Evolutionary conservation across 441 rosid genomes (phyloP).

Genomic region (Heliophila coronopifolia): DNA sequence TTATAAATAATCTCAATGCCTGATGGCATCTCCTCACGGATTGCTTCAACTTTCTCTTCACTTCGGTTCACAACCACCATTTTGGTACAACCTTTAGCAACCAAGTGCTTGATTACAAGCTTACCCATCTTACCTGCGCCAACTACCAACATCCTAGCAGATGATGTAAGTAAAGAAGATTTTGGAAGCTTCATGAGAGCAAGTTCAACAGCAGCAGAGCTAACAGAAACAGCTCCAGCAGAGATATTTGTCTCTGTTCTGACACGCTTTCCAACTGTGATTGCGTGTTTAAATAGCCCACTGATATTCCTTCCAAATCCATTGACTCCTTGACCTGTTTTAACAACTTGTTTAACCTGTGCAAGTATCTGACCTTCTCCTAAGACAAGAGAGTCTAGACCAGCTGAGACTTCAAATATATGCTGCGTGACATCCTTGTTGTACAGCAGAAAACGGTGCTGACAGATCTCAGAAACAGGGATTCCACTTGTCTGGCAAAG

Average conservation of each 20-base stretch:
- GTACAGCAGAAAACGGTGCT: slow-evolving; percentile 21
- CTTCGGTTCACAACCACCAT: slow-evolving; percentile 42
- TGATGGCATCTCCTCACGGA: slow-evolving; percentile 41
- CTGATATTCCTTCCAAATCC: neutral
- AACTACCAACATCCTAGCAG: slow-evolving; percentile 59
- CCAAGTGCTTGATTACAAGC: slow-evolving; percentile 75
- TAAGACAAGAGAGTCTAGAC: slow-evolving; percentile 74
- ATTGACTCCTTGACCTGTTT: neutral
- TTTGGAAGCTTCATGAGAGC: neutral
- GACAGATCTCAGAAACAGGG: too few relatives aligned
- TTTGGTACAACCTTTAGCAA: slow-evolving; percentile 60
- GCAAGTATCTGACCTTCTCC: slow-evolving; percentile 65
- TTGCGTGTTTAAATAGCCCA: neutral
- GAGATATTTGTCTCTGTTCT: neutral
- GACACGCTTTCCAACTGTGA: neutral
- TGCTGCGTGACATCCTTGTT: slow-evolving; percentile 71
- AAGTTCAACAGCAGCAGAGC: neutral
- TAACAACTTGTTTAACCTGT: neutral
- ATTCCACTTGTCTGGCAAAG: too few relatives aligned
- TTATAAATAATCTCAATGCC: slow-evolving; percentile 53
- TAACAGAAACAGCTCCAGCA: neutral
- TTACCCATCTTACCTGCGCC: slow-evolving; percentile 90
- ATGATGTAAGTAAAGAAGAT: neutral
- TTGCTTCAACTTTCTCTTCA: slow-evolving; percentile 41
- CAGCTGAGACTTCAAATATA: slow-evolving; percentile 72